Evolutionary conservation across 2,329 filamentous ascomycete species (phyloP), one percentile per base, ranked within the genome.

Genomic region (Shiraia sp.): DNA sequence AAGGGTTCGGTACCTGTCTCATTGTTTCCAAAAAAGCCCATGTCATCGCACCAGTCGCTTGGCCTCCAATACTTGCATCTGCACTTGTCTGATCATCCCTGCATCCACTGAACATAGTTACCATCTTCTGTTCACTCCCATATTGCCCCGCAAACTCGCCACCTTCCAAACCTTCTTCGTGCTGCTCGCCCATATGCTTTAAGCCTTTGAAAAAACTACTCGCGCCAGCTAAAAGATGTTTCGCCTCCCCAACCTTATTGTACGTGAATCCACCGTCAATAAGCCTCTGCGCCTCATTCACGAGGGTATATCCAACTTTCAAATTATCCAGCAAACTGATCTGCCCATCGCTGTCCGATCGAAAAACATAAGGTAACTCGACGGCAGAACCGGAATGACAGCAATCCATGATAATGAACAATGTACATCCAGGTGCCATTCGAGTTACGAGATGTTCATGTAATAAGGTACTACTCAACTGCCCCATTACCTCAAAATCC

Each of bases 321-420:
- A 83, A 52, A 32, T 80, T 80, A 59, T 82, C 76, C 41, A 83
- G 68, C 15, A 82, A 55, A 45, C 71, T 77, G 40, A 83, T 71
- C 42, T 80, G 78, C 28, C 80, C 80, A 9, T 81, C 75, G 17
- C 72, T 73, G 51, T 83, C 79, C 3, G 73, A 72, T 16, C 78
- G 77, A 57, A 79, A 83, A 14, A 83, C 76, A 45, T 71, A 83
- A 0, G 81, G 80, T 1, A 84, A 63, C 44, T 83, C 80, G 28
- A 81, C 71, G 0, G 79, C 80, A 1, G 79, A 81, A 22, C 80
- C 80, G 2, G 77, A 80, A 60, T 83, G 81, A 54, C 81, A 84
- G 63, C 80, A 83, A 58, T 84, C 81, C 53, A 84, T 77, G 19
- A 83, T 65, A 49, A 81, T 73, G 55, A 79, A 80, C 10, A 82